phyloP scores from a whole-genome alignment of 768 basidiomycete species.

The Lactarius evosmus region DNA sequence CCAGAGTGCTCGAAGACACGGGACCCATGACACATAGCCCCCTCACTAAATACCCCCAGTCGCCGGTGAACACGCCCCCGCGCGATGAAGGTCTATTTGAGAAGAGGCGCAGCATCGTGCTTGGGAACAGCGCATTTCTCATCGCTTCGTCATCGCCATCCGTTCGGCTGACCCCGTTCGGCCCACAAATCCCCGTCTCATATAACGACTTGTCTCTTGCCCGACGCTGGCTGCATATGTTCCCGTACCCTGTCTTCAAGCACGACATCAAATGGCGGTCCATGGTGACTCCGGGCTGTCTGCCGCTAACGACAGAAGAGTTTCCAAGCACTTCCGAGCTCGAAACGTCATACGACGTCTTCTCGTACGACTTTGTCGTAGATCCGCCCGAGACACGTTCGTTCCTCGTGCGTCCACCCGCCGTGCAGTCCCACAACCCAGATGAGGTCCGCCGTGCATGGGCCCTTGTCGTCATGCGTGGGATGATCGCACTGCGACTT shows the following conservation, averaged over 20 bases:
- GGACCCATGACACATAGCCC: slow-evolving; percentile 45
- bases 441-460: slow-evolving; percentile 65
- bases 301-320: slow-evolving; percentile 88
- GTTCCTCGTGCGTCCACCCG: slow-evolving; percentile 74
- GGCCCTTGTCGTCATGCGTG: slow-evolving; percentile 82
- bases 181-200: slow-evolving; percentile 53
- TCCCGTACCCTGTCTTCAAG: slow-evolving; percentile 67
- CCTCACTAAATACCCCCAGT: slow-evolving; percentile 45
- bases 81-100: slow-evolving; percentile 56
- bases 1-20: slow-evolving; percentile 57
- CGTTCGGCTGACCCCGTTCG: slow-evolving; percentile 62
- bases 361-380: slow-evolving; percentile 85
- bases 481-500: slow-evolving; percentile 89
- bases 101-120: slow-evolving; percentile 52
- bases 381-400: slow-evolving; percentile 82
- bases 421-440: slow-evolving; percentile 41
- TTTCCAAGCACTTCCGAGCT: slow-evolving; percentile 76
- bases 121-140: slow-evolving; percentile 35
- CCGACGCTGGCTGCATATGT: slow-evolving; percentile 85
- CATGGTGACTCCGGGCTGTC: slow-evolving; percentile 78
- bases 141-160: slow-evolving; percentile 47
- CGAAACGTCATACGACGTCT: slow-evolving; percentile 72
- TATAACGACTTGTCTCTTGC: slow-evolving; percentile 72
- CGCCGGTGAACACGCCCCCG: slow-evolving; percentile 67
- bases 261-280: slow-evolving; percentile 92